Base-by-base conservation (phyloP, 2,329 filamentous ascomycete genomes). In the Herpotrichia juniperi region DNA sequence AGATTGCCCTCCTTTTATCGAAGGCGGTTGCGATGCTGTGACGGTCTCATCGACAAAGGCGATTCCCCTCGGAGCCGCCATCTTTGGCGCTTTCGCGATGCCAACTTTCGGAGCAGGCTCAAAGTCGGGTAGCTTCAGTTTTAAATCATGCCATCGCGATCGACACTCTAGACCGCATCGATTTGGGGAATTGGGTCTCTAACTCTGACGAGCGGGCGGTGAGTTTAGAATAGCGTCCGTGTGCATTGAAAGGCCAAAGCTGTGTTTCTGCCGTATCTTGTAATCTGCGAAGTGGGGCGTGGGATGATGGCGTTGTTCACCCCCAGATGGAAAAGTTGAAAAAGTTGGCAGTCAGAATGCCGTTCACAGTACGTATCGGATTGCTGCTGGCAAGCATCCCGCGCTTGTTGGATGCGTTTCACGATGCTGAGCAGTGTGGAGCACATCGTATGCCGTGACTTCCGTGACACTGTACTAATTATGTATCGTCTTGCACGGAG, bases 161-260 rank as follows among this genome's bases (percentile, higher is more conserved):
- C 65, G 65, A 48, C 57, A 51, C 59, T 64, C 57, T 56, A 51
- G 46, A 40, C 51, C 50, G 44, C 57, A 69, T 69, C 66, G 66
- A 58, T 63, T 46, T 45, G 40, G 47, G 49, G 48, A 50, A 50
- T 47, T 42, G 42, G 47, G 45, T 48, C 51, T 31, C 46, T 51
- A 43, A 42, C 54, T 49, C 16, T 39, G 51, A 48, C 25, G 8
- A 19, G 50, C 47, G 55, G 62, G 64, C 63, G 65, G 64, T 68
- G 60, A 66, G 35, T 14, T 3, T 35, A 24, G 25, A 14, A 32
- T 4, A 17, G 40, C 24, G 43, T 53, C 45, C 34, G 48, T 47
- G 28, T 16, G 6, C 35, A 44, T 9, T 57, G 45, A 64, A 50
- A 68, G 65, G 67, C 47, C 42, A 42, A 40, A 34, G 43, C 40